phyloP scores from a whole-genome alignment of 2,329 filamentous ascomycete species.

The Chrysoporthe cubensis region DNA sequence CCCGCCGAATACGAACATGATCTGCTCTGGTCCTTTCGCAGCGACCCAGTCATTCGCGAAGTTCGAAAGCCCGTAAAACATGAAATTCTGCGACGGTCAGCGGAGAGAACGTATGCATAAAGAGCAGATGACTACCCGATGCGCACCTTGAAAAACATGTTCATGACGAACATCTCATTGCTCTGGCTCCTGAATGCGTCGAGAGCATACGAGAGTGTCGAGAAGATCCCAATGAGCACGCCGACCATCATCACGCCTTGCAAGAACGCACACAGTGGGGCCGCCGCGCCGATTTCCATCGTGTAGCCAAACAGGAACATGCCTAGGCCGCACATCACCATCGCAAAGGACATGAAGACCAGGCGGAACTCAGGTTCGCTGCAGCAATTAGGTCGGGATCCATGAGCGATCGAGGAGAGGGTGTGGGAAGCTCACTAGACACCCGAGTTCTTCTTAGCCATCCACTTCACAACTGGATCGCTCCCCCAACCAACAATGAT shows the following conservation, averaged over 20 bases:
- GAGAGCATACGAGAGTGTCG: slow-evolving; percentile 41
- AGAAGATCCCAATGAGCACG: slow-evolving; percentile 36
- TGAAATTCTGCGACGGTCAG: slow-evolving; percentile 3
- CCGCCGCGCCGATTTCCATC: slow-evolving; percentile 30
- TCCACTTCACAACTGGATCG: slow-evolving; percentile 43
- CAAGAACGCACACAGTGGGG: slow-evolving; percentile 39
- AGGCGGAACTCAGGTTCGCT: slow-evolving; percentile 46
- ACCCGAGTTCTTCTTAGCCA: slow-evolving; percentile 42
- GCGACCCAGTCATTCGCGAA: slow-evolving; percentile 48
- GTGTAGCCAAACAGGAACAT: slow-evolving; percentile 41
- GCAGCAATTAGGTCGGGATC: background rate
- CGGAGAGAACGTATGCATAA: background rate
- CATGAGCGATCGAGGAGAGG: no score
- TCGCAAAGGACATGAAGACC: slow-evolving; percentile 37
- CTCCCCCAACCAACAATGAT: slow-evolving; percentile 37
- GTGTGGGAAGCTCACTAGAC: slow-evolving; percentile 35
- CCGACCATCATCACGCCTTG: slow-evolving; percentile 35
- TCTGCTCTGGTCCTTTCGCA: slow-evolving; percentile 38
- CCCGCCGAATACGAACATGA: slow-evolving; percentile 44
- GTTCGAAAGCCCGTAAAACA: slow-evolving; percentile 27
- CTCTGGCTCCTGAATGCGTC: slow-evolving; percentile 46
- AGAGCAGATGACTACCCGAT: background rate
- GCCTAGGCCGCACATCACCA: slow-evolving; percentile 36
- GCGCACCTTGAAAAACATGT: slow-evolving; percentile 48
- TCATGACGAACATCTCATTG: slow-evolving; percentile 47